Base-by-base conservation (phyloP, 2,329 filamentous ascomycete genomes). In the Zasmidium citrigriseum region DNA sequence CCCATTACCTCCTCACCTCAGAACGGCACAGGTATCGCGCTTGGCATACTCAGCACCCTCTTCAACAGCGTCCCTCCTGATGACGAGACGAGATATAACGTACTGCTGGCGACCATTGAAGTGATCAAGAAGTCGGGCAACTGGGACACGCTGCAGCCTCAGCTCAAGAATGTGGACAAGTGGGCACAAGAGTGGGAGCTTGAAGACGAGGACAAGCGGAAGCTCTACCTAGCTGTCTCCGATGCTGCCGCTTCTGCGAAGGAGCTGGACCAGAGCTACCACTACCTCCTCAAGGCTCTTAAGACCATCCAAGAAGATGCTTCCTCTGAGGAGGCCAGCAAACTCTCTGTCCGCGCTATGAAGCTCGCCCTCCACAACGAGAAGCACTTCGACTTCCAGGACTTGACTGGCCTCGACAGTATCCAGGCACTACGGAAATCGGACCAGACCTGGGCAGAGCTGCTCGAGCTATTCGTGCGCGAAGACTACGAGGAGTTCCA, bases 401-500 rank as follows among this genome's bases (percentile, higher is more conserved):
- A 89, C 67, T 78, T 91, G 67, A 88, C 86, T 52, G 81, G 83
- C 41, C 84, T 88, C 63, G 86, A 90, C 72, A 88, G 89, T 65
- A 86, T 99, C 63, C 92, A 97, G 78, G 89, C 90, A 16, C 87
- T 99, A 51, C 86, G 87, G 73, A 89, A 93, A 71, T 90, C 90
- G 52, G 90, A 97, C 72, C 85, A 90, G 60, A 83, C 89, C 64
- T 91, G 93, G 78, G 93, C 90, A 69, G 91, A 98, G 78, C 86
- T 99, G 38, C 89, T 99, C 57, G 93, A 97, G 71, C 91, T 98
- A 72, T 97, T 98, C 78, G 90, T 91, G 67, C 89, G 95, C 71
- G 93, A 98, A 77, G 89, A 93, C 68, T 86, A 97, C 55, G 93
- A 98, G 74, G 91, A 96, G 77, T 96, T 95, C 81, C 90, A 91